These are phyloP conservation scores for Talaromyces sp. DNA, from an alignment of 2,329 filamentous ascomycete genomes.

Conservation along the genomic window DNA sequence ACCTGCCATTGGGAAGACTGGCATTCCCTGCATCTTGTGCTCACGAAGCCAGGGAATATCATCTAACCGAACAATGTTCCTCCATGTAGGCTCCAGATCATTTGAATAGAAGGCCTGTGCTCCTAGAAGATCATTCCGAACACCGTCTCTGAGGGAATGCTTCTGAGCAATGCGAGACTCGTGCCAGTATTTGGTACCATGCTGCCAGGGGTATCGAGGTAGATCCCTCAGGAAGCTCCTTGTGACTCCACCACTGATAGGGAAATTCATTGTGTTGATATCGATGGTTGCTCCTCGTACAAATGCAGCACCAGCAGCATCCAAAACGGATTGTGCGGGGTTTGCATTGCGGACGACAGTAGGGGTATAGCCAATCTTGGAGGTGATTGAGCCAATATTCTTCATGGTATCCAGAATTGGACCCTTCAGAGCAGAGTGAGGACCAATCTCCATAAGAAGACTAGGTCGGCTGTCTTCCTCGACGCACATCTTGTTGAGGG, in stretches of 20 bases:
- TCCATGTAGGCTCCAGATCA: constrained; percentile 28
- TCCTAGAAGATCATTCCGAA: constrained; percentile 33
- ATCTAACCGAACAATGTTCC: constrained; percentile 30
- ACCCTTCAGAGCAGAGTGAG: constrained; percentile 38
- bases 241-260: constrained; percentile 13
- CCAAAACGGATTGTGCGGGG: constrained; percentile 24
- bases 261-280: constrained; percentile 23
- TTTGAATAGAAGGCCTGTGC: constrained; percentile 28
- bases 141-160: constrained; percentile 17
- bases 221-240: constrained; percentile 31
- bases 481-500: constrained; percentile 20
- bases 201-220: constrained; percentile 55
- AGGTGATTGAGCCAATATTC: constrained; percentile 18
- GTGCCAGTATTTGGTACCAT: constrained; percentile 47
- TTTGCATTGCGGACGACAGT: constrained; percentile 29
- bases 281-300: constrained; percentile 19
- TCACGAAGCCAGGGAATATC: constrained; percentile 31
- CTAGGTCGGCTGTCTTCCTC: constrained; percentile 19
- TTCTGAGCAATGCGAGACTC: constrained; percentile 47
- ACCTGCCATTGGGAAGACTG: constrained; percentile 28
- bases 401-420: constrained; percentile 32
- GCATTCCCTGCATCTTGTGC: constrained; percentile 37
- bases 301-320: constrained; percentile 24
- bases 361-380: constrained; percentile 24
- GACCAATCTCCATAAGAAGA: constrained; percentile 37